These are phyloP conservation scores for Suillus ampliporus DNA, from an alignment of 768 basidiomycete species.

Conservation along the genomic window DNA sequence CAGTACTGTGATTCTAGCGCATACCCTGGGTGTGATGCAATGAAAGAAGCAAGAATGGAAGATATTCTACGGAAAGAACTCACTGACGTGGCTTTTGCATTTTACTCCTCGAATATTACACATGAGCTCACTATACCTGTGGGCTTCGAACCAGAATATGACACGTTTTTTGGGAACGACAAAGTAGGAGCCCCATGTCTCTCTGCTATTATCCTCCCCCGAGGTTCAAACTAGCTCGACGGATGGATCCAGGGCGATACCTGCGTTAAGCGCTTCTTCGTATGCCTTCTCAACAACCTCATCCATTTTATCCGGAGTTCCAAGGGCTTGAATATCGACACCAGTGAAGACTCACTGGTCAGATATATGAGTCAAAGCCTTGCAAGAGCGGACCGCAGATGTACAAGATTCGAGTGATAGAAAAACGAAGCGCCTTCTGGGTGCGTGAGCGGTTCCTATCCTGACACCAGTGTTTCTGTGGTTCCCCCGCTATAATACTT, in stretches of 20 bases:
- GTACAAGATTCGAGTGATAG: not conserved
- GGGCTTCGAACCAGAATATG: constrained; percentile 1
- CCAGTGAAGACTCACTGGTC: constrained; percentile 2
- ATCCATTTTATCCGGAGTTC: not conserved
- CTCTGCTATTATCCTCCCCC: not conserved
- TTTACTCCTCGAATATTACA: not conserved
- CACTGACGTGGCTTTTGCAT: not conserved
- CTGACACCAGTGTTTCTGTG: not conserved
- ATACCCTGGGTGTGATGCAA: not conserved
- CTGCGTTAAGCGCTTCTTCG: not conserved
- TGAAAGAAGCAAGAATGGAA: not conserved
- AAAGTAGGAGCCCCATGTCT: constrained; percentile 3
- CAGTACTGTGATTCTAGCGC: constrained; percentile 7
- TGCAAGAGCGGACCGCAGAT: not conserved
- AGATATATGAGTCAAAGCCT: not conserved
- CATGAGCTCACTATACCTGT: not conserved
- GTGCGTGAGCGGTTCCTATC: constrained; percentile 1
- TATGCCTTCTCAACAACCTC: constrained; percentile 1
- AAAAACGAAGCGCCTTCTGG: constrained; percentile 4
- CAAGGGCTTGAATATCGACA: not conserved
- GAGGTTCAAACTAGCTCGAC: not conserved
- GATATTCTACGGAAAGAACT: not conserved
- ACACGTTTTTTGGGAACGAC: not conserved
- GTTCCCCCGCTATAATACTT: too few relatives aligned
- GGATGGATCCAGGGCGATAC: not conserved